Evolutionary conservation across 2,329 filamentous ascomycete species (phyloP).

Genomic region (Neocucurbitaria cava): DNA sequence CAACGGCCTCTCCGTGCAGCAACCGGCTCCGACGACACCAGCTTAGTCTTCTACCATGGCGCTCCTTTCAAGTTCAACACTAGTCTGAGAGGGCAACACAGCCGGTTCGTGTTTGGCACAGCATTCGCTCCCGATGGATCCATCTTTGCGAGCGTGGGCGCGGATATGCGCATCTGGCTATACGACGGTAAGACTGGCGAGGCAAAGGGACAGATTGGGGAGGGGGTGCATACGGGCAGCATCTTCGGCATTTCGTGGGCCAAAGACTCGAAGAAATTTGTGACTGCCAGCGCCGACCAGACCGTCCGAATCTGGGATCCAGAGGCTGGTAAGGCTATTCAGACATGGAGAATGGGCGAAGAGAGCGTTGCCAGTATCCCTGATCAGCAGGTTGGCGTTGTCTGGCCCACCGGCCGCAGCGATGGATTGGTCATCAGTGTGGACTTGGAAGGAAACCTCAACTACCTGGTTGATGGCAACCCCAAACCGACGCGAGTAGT

Average conservation of each 20-base stretch:
- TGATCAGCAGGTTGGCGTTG: conserved; percentile 93
- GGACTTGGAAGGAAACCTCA: conserved; percentile 86
- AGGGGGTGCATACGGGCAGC: conserved; percentile 87
- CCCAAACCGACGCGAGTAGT: conserved; percentile 73
- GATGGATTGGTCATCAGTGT: conserved; percentile 91
- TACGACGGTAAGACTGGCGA: conserved; percentile 98
- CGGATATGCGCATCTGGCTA: conserved; percentile 90
- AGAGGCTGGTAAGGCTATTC: conserved; percentile 75
- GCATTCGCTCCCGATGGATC: conserved; percentile 90
- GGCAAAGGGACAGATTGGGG: conserved; percentile 75
- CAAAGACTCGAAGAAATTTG: conserved; percentile 82
- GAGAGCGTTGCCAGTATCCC: conserved; percentile 74
- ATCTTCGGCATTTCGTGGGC: conserved; percentile 94
- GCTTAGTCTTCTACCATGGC: conserved; percentile 90
- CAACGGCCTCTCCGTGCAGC: conserved; percentile 90
- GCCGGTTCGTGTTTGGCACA: conserved; percentile 85
- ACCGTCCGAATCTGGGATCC: conserved; percentile 95
- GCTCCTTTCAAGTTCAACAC: conserved; percentile 95
- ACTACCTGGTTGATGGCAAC: conserved; percentile 80
- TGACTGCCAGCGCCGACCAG: conserved; percentile 91
- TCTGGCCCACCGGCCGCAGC: conserved; percentile 80
- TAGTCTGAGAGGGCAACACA: conserved; percentile 80
- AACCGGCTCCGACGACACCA: conserved; percentile 89
- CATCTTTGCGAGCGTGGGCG: conserved; percentile 83
- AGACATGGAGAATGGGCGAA: conserved; percentile 84